Evolutionary conservation across 192 early-diverging fungal genomes (phyloP), one percentile per base, ranked within the genome.

Genomic region (Rhizophagus sp.): DNA sequence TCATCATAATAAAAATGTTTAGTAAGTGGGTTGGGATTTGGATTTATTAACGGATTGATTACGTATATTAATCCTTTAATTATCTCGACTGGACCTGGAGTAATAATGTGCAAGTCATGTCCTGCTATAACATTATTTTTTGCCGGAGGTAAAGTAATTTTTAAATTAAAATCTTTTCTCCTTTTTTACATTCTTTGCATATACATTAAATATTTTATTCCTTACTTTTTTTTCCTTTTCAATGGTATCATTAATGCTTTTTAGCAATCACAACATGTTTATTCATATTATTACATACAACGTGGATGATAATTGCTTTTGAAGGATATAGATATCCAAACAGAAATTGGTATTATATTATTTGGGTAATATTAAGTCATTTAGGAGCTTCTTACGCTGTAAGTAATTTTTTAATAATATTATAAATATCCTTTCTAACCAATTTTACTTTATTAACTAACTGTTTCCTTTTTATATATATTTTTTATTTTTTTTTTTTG

Each of bases 291-390:
- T 86, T 93, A 44, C 90, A 95, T 76, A 90, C 89, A 36, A 84
- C 83, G 5, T 95, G 94, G 94, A 94, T 89, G 85, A 90, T 95
- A 84, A 82, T 95, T 36, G 88, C 90, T 1, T 95, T 93, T 83
- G 91, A 94, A 41, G 92, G 92, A 33, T 92, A 88, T 81, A 85
- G 84, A 52, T 52, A 74, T 15, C 33, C 76, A 44, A 65, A 75
- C 27, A 80, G 85, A 12, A 83, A 85, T 2, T 88, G 81, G 75
- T 64, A 79, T 39, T 85, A 90, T 50, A 82, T 90, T 49, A 70
- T 78, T 13, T 92, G 88, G 83, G 89, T 90, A 17, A 39, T 91
- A 25, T 4, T 88, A 8, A 83, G 89, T 24, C 94, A 95, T 82
- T 90, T 89, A 72, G 94, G 88, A 10, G 93, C 92, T 24, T 92